Percentiles rank a stretch among this genome's conserved stretches.
These are phyloP conservation scores for Nicotiana tabacum DNA, from an alignment of 257 asterid genomes.

Conservation along the genomic window DNA sequence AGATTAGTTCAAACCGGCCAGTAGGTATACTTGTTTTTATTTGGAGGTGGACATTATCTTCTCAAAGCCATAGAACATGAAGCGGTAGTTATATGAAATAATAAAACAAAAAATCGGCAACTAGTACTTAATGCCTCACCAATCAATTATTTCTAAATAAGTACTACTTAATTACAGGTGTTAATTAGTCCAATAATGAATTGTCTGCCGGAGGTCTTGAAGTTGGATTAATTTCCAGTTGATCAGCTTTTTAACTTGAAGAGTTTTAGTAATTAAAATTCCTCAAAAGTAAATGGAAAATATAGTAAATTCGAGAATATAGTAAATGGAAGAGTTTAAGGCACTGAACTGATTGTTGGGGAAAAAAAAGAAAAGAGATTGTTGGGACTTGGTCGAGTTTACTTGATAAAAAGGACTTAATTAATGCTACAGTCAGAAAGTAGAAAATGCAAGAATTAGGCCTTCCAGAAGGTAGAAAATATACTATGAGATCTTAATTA, in stretches of 20 bases:
- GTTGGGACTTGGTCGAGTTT: neutral
- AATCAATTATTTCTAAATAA: neutral
- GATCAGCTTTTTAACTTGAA: too few species aligned
- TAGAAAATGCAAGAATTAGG: neutral
- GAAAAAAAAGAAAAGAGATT: too few species aligned
- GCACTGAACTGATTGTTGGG: too few species aligned
- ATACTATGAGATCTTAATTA: neutral
- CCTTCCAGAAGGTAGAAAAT: neutral
- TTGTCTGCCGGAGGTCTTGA: neutral
- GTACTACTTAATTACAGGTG: neutral
- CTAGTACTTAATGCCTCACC: neutral
- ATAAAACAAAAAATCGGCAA: neutral
- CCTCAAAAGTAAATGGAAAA: too few species aligned
- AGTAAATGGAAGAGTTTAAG: too few species aligned
- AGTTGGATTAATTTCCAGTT: neutral
- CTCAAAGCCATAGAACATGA: constrained; percentile 11
- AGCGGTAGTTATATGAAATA: neutral
- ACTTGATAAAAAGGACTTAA: neutral
- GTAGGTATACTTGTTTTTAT: constrained; percentile 9
- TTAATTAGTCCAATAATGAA: neutral
- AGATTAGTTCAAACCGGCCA: neutral
- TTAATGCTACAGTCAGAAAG: neutral
- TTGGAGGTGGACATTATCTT: neutral
- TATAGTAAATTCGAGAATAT: neutral
- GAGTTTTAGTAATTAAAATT: too few species aligned